Evolutionary conservation across 352 stramenopile genomes (phyloP).

Genomic region (Pelagophyceae sp.): DNA sequence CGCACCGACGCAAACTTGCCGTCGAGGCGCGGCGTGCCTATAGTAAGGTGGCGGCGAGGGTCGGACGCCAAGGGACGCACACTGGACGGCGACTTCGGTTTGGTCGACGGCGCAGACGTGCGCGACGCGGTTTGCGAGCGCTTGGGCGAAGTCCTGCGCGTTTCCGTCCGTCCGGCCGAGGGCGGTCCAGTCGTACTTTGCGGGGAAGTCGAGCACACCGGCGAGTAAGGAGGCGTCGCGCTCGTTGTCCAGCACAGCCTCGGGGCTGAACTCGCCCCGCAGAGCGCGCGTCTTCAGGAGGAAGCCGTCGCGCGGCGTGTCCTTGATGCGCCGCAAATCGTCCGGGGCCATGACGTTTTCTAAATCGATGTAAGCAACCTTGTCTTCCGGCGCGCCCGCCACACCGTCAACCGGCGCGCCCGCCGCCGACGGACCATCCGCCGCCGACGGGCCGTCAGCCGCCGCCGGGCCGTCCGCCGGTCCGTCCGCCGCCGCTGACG

Average conservation of each 20-base stretch:
- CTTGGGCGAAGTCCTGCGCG: background rate
- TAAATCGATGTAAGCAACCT: too few species aligned
- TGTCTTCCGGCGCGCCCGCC: too few species aligned
- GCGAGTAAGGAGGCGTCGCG: background rate
- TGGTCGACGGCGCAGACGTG: background rate
- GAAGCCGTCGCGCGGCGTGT: too few species aligned
- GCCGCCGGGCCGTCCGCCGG: too few species aligned
- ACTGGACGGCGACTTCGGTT: background rate
- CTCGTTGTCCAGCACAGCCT: background rate
- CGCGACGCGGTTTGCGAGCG: background rate
- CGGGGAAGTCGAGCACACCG: background rate
- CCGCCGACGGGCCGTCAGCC: too few species aligned
- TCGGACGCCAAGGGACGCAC: too few species aligned
- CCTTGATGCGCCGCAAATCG: too few species aligned
- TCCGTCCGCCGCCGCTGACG: too few species aligned
- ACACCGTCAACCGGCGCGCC: too few species aligned
- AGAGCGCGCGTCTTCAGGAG: background rate
- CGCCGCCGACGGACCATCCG: too few species aligned
- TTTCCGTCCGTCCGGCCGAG: background rate
- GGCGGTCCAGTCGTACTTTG: background rate
- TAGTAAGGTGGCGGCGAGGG: too few species aligned
- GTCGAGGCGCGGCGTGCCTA: background rate
- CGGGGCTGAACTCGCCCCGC: conserved; percentile 2
- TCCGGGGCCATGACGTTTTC: too few species aligned
- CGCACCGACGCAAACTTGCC: background rate